Conservation (phyloP, 805 yeast species). For the Jamesozyma jinghongensis region DNA sequence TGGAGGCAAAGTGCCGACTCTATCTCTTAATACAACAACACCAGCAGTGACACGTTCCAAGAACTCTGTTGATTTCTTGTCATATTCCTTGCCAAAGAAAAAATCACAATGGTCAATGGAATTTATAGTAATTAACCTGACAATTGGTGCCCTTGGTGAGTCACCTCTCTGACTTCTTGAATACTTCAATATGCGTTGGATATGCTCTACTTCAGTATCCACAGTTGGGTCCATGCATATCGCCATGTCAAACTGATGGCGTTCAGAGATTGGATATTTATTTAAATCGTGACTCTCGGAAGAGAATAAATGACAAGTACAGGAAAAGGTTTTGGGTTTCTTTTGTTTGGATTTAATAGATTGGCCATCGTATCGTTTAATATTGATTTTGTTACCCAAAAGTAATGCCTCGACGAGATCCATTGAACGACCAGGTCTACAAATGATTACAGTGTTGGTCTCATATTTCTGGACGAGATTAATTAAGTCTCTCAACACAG, state of each 20-base stretch:
- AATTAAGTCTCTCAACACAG: conserved; percentile 55
- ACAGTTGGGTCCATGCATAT: conserved; percentile 58
- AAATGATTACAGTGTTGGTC: conserved; percentile 58
- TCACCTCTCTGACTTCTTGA: conserved; percentile 22
- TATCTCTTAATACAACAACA: conserved; percentile 69
- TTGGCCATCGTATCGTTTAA: conserved; percentile 55
- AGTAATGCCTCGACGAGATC: conserved; percentile 69
- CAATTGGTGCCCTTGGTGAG: conserved; percentile 39
- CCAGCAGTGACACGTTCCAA: conserved; percentile 71
- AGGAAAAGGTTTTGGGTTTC: conserved; percentile 26
- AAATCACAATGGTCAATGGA: conserved; percentile 75
- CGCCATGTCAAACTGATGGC: conserved; percentile 43
- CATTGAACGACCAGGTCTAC: conserved; percentile 57
- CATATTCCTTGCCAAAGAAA: conserved; percentile 34
- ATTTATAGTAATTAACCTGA: conserved; percentile 66
- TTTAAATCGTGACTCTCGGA: conserved; percentile 21
- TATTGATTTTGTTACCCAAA: conserved; percentile 48
- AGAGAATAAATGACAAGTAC: conserved; percentile 39
- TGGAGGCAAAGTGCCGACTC: conserved; percentile 74
- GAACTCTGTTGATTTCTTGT: conserved; percentile 33
- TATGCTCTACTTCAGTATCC: conserved; percentile 32
- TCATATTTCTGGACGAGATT: conserved; percentile 40
- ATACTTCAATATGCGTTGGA: conserved; percentile 24
- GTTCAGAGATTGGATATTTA: conserved; percentile 14
- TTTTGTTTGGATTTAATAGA: conserved; percentile 40